These are phyloP conservation scores for Xenosphaeropsis pyriputrescens DNA, from an alignment of 2,329 filamentous ascomycete species.

Conservation along the genomic window DNA sequence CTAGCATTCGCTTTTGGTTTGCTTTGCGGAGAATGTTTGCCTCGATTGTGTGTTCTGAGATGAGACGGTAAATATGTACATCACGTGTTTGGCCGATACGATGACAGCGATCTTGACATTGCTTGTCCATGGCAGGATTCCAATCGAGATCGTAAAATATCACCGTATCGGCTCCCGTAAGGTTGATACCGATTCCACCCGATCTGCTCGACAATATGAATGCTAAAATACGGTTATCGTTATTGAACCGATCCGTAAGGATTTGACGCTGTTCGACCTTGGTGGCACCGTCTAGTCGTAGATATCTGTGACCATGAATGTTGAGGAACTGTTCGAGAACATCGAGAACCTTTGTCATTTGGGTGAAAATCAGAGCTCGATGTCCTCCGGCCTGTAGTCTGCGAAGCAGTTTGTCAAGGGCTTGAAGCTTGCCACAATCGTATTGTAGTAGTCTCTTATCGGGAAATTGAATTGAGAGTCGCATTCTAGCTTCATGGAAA, in stretches of 20 bases:
- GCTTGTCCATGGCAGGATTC: conserved; percentile 99
- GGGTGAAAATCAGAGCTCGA: conserved; percentile 92
- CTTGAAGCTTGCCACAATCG: conserved; percentile 92
- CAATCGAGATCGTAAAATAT: conserved; percentile 99
- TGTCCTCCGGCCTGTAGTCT: conserved; percentile 81
- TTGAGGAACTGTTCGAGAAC: conserved; percentile 96
- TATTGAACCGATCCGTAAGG: conserved; percentile 92
- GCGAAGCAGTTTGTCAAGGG: conserved; percentile 72
- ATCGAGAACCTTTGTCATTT: conserved; percentile 98
- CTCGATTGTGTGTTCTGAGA: conserved; percentile 90
- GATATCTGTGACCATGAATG: conserved; percentile 92
- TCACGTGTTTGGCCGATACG: conserved; percentile 95
- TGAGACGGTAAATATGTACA: conserved; percentile 92
- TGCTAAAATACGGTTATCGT: conserved; percentile 78
- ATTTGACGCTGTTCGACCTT: conserved; percentile 94
- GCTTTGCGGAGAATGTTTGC: conserved; percentile 95
- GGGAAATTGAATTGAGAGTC: conserved; percentile 88
- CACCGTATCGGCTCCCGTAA: conserved; percentile 92
- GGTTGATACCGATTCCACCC: conserved; percentile 87
- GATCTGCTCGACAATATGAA: conserved; percentile 95
- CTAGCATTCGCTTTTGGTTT: conserved; percentile 93
- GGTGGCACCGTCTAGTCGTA: conserved; percentile 90
- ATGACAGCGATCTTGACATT: conserved; percentile 94
- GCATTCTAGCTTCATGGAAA: conserved; percentile 88
- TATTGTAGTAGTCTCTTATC: conserved; percentile 94